Evolutionary conservation across 768 basidiomycete species (phyloP), one percentile per base, ranked within the genome.

Genomic region (Boletus tomentosulus): DNA sequence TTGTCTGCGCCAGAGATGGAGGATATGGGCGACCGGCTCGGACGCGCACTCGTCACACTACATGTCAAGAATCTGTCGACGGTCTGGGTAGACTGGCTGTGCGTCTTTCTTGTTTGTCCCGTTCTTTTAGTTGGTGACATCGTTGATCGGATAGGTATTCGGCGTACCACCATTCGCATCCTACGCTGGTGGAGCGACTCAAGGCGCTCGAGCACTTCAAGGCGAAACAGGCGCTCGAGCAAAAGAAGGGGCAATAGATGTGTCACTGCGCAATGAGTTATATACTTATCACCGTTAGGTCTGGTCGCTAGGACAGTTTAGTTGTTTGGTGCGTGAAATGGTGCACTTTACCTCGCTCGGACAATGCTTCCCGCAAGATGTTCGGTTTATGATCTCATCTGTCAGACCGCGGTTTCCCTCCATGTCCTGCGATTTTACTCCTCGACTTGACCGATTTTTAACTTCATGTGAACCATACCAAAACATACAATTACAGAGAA

Each of bases 31-130:
- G 87, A 87, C 19, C 78, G 89, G 33, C 84, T 98, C 34, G 87
- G 86, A 19, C 79, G 84, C 15, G 92, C 95, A 24, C 76, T 98
- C 54, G 81, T 92, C 59, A 78, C 85, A 45, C 79, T 98, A 22
- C 95, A 98, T 65, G 87, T 92, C 54, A 88, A 95, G 76, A 98
- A 98, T 67, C 67, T 97, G 63, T 89, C 88, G 46, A 93, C 91
- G 1, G 89, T 97, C 45, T 92, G 92, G 86, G 92, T 93, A 13
- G 94, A 97, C 68, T 91, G 89, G 89, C 70, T 93, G 84, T 92
- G 60, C 43, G 53, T 56, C 48, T 19, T 37, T 12, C n/a, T 34
- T 48, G 48, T 27, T 28, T 3, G 3, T 6, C 8, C 3, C 24
- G 25, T 46, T 31, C 30, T 12, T 11, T 46, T 31, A 7, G 30